Evolutionary conservation across 371 early-diverging fungal genomes (phyloP), one percentile per base, ranked within the genome.

Genomic region (Lichtheimia hyalospora): DNA sequence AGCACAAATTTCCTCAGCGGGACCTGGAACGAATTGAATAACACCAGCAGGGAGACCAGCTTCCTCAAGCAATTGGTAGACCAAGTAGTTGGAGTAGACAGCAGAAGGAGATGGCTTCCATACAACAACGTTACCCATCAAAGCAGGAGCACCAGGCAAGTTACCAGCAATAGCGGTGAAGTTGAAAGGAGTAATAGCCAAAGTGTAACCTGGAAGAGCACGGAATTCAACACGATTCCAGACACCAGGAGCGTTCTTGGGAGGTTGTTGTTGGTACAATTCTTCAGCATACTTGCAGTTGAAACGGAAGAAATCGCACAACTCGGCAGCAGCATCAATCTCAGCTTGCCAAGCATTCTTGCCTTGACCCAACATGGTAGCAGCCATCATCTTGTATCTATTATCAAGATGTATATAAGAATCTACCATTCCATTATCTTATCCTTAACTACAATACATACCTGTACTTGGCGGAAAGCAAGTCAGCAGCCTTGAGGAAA

Each of bases 321-420:
- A 82, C 75, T 98, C 98, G 24, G 96, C 95, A 39, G 93, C 95
- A 24, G 95, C 86, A 73, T 98, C 99, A 68, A 98, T 98, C 81
- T 97, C 99, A 14, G 99, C 99, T 82, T 98, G 98, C 96, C 97
- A 98, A 65, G 88, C 89, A 77, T 96, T 98, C 84, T 98, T 98
- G 52, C 96, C 97, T 80, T 98, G 99, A 53, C 99, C 99, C 34
- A 98, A 80, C 96, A 98, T 97, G 54, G 99, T 95, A 43, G 98
- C 95, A 10, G 99, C 99, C 89, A 96, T 87, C 40, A 95, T 64
- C 83, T 93, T 85, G 84, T 92, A 94, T 72, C 90, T 59, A 34
- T 44, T 3, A 18, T 10, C 15, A 18, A 16, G 12, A 21, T 1
- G 10, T 34, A 34, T 34, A 34, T 34, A 10, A 27, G 27, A 5